Evolutionary conservation across 2,329 filamentous ascomycete species (phyloP).

Genomic region (Pestalotiopsis sp.): DNA sequence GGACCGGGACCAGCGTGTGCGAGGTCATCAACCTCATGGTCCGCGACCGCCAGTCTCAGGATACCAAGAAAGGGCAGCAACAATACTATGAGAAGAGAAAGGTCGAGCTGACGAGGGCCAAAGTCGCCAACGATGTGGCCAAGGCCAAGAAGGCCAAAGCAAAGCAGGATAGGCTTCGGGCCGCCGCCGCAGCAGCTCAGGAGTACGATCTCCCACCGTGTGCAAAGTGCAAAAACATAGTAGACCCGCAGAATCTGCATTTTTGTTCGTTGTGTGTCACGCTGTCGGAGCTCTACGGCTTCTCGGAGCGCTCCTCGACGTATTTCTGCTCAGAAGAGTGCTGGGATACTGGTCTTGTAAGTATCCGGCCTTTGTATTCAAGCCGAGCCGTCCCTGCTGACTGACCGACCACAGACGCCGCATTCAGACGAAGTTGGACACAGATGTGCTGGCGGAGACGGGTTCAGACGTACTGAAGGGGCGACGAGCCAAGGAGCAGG

Average conservation of each 20-base stretch:
- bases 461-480: slow-evolving; percentile 42
- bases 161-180: slow-evolving; percentile 45
- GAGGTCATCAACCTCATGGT: slow-evolving; percentile 33
- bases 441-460: slow-evolving; percentile 42
- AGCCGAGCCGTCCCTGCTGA: neutral
- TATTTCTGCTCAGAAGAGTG: slow-evolving; percentile 51
- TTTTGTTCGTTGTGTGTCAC: slow-evolving; percentile 50
- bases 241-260: slow-evolving; percentile 38
- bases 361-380: slow-evolving; percentile 20
- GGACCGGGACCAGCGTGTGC: slow-evolving; percentile 29
- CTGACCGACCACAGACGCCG: neutral
- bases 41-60: slow-evolving; percentile 33
- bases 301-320: slow-evolving; percentile 37
- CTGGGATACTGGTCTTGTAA: slow-evolving; percentile 42
- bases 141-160: slow-evolving; percentile 33
- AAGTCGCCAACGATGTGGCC: slow-evolving; percentile 40
- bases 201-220: slow-evolving; percentile 44
- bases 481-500: slow-evolving; percentile 23
- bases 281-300: slow-evolving; percentile 38
- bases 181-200: slow-evolving; percentile 37
- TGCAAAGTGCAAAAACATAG: slow-evolving; percentile 37
- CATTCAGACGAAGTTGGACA: slow-evolving; percentile 22
- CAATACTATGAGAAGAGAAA: slow-evolving; percentile 40
- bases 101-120: slow-evolving; percentile 51
- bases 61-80: slow-evolving; percentile 36